A percentile compares a stretch with the other conserved stretches of the same genome.
Conservation (phyloP, 2,329 filamentous ascomycete genomes). For the Lizonia empirigonia region DNA sequence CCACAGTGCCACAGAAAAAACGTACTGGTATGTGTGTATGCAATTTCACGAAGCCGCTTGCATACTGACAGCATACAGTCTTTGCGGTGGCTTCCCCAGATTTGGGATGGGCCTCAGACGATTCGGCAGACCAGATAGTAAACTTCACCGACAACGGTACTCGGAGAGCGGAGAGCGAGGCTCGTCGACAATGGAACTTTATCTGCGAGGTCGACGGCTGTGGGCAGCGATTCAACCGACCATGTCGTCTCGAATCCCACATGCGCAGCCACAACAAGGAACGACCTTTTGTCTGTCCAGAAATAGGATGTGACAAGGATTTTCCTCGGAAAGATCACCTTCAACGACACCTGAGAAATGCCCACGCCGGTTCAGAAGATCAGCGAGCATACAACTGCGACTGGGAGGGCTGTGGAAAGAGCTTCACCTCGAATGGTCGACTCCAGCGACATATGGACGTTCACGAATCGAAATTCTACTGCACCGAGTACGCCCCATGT, state of each 20-base stretch:
- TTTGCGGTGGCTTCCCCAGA: constrained; percentile 16
- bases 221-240: constrained; percentile 84
- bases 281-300: constrained; percentile 75
- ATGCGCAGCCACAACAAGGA: constrained; percentile 85
- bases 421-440: constrained; percentile 79
- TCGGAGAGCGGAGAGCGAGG: constrained; percentile 39
- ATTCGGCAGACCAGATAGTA: constrained; percentile 31
- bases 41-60: constrained; percentile 12
- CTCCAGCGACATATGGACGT: constrained; percentile 78
- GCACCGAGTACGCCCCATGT: constrained; percentile 72
- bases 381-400: constrained; percentile 72
- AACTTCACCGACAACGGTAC: constrained; percentile 39
- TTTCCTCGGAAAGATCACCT: constrained; percentile 89
- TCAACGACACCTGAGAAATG: constrained; percentile 81
- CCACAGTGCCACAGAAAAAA: constrained; percentile 28
- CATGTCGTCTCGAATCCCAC: constrained; percentile 76
- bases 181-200: constrained; percentile 73
- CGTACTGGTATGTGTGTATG: constrained; percentile 35
- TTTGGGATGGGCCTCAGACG: constrained; percentile 27
- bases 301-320: constrained; percentile 75
- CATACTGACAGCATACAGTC: constrained; percentile 3
- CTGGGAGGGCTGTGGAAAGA: constrained; percentile 75
- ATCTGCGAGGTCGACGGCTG: constrained; percentile 76
- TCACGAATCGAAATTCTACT: constrained; percentile 78
- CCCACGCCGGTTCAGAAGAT: constrained; percentile 65